Evolutionary conservation across 257 asterid genomes (phyloP).

Genomic region (Solanum lycopersicoides): DNA sequence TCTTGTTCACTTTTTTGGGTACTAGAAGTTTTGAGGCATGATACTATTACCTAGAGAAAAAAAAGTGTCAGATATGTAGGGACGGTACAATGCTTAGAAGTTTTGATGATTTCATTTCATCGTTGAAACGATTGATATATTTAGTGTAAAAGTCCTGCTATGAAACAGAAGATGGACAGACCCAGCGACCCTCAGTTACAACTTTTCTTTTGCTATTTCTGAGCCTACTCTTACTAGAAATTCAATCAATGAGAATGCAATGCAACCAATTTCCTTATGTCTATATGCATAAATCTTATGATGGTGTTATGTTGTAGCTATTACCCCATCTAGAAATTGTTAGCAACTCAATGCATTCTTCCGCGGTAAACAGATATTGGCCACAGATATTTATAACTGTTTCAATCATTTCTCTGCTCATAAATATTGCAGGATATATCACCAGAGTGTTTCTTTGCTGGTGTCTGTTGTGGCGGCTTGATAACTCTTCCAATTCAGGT

Average conservation of each 20-base stretch:
- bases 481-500: slow-evolving; percentile 84
- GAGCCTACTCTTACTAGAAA: neutral
- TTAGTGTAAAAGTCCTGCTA: neutral
- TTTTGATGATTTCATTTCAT: neutral
- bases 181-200: neutral
- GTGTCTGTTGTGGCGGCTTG: slow-evolving; percentile 91
- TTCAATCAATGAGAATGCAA: neutral
- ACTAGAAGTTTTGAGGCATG: neutral
- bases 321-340: neutral
- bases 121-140: neutral
- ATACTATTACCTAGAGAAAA: neutral
- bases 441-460: slow-evolving; percentile 78
- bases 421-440: slow-evolving; percentile 53
- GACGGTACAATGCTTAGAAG: neutral
- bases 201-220: neutral
- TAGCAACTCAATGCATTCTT: neutral
- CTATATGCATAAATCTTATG: neutral
- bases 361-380: neutral
- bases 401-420: neutral
- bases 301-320: neutral
- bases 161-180: neutral
- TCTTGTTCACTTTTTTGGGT: neutral
- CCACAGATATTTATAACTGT: neutral
- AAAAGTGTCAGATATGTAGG: neutral
- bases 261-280: neutral